A percentile compares a stretch with the other conserved stretches of the same genome.
phyloP scores from a whole-genome alignment of 2,329 filamentous ascomycete species.

The Calonectria pteridis region DNA sequence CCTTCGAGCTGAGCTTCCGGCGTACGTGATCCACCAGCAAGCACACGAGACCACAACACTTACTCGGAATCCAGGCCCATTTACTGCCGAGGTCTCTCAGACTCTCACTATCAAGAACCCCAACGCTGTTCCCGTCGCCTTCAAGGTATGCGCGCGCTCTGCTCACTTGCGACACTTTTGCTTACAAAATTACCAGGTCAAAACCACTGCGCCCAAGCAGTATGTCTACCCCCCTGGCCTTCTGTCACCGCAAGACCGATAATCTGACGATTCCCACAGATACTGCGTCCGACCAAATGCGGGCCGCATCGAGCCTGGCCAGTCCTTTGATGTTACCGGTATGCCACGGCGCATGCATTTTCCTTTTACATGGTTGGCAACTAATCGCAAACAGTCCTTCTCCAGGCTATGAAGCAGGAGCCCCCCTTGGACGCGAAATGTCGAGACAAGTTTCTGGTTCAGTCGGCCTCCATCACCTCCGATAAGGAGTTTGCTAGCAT shows the following conservation, averaged over 20 bases:
- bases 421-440: conserved; percentile 89
- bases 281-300: conserved; percentile 99
- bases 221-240: conserved; percentile 58
- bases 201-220: conserved; percentile 99
- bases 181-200: conserved; percentile 74
- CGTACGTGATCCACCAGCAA: conserved; percentile 69
- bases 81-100: conserved; percentile 75
- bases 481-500: conserved; percentile 89
- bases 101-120: conserved; percentile 75
- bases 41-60: conserved; percentile 30
- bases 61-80: conserved; percentile 66
- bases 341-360: conserved; percentile 46
- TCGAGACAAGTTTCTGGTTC: conserved; percentile 97
- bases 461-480: conserved; percentile 85
- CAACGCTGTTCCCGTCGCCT: conserved; percentile 72
- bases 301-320: conserved; percentile 91
- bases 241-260: conserved; percentile 29
- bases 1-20: conserved; percentile 91
- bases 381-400: conserved; percentile 73
- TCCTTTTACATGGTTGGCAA: background rate
- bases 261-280: conserved; percentile 62
- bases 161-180: conserved; percentile 16
- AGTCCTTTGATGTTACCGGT: conserved; percentile 94
- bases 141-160: conserved; percentile 69
- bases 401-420: conserved; percentile 98